phyloP scores from a whole-genome alignment of 495 filamentous ascomycete species.

The Penicillium mononematosum region DNA sequence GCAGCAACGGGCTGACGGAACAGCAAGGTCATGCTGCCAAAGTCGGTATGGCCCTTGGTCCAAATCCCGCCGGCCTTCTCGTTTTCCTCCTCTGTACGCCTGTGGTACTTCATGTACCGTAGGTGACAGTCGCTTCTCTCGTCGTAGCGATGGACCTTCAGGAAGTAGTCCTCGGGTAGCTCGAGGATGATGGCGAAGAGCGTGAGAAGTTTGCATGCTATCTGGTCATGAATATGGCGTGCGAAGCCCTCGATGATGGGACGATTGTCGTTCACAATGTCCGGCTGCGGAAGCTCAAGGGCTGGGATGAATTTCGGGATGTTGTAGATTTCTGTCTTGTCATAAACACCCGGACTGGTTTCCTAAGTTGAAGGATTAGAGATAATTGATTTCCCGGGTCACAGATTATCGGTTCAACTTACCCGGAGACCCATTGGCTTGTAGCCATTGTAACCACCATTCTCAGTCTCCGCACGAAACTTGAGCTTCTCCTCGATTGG shows the following conservation, averaged over 20 bases:
- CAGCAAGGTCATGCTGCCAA: constrained; percentile 52
- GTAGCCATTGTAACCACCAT: constrained; percentile 47
- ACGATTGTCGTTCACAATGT: constrained; percentile 37
- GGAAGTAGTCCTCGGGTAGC: constrained; percentile 51
- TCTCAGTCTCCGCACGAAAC: constrained; percentile 44
- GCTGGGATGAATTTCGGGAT: constrained; percentile 51
- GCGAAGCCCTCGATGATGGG: constrained; percentile 49
- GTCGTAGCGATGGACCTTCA: constrained; percentile 51
- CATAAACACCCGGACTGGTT: constrained; percentile 36
- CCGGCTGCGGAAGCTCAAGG: constrained; percentile 42
- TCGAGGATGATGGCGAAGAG: constrained; percentile 52
- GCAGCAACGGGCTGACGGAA: constrained; percentile 58
- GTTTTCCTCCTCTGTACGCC: constrained; percentile 46
- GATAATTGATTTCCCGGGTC: constrained; percentile 2
- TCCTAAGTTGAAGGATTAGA: constrained; percentile 10
- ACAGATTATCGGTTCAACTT: neutral
- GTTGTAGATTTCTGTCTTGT: constrained; percentile 58
- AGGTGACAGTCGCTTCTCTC: constrained; percentile 46
- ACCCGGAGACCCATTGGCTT: constrained; percentile 23
- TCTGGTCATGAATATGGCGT: constrained; percentile 45
- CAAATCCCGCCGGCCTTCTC: constrained; percentile 41
- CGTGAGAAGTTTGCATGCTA: constrained; percentile 45
- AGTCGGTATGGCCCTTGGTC: constrained; percentile 53
- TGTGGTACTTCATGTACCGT: constrained; percentile 56
- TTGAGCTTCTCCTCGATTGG: constrained; percentile 50